These are phyloP conservation scores for Dryas drummondii DNA, from an alignment of 306 rosid species.

Conservation along the genomic window DNA sequence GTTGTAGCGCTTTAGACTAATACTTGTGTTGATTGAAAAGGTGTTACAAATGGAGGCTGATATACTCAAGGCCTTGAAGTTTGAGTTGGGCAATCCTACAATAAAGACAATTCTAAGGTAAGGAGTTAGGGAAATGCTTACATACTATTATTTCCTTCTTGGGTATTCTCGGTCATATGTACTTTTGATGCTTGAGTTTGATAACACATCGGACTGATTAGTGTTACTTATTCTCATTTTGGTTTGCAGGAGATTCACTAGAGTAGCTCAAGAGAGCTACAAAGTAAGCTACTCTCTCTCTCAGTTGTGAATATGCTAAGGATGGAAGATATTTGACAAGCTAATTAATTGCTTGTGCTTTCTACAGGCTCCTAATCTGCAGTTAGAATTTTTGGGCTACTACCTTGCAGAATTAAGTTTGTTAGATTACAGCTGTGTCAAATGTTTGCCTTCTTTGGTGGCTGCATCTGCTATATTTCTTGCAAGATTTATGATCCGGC, in stretches of 20 bases:
- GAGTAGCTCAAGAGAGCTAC: conserved; percentile 47
- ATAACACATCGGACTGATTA: conserved; percentile 5
- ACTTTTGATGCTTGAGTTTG: not conserved
- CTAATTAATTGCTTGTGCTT: conserved; percentile 20
- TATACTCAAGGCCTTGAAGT: conserved; percentile 59
- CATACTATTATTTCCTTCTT: not conserved
- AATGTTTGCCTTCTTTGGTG: conserved; percentile 80
- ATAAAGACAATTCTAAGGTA: conserved; percentile 77
- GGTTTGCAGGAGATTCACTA: conserved; percentile 61
- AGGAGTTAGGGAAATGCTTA: not conserved
- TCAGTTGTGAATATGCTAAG: not conserved
- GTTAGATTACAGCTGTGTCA: conserved; percentile 68
- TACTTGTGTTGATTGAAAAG: conserved; percentile 31
- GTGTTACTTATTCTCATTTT: conserved; percentile 7
- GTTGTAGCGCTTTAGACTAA: not conserved
- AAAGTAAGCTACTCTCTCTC: conserved; percentile 42
- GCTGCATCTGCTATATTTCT: conserved; percentile 79
- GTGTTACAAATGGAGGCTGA: conserved; percentile 87
- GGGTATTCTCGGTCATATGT: not conserved
- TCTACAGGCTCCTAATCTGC: conserved; percentile 52
- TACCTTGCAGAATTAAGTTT: conserved; percentile 91
- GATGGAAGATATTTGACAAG: not conserved
- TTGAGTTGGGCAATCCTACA: conserved; percentile 88
- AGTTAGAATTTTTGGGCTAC: conserved; percentile 69
- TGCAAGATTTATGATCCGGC: conserved; percentile 57